Base-by-base conservation (phyloP, 495 filamentous ascomycete species). In the Aspergillus conjunctus region DNA sequence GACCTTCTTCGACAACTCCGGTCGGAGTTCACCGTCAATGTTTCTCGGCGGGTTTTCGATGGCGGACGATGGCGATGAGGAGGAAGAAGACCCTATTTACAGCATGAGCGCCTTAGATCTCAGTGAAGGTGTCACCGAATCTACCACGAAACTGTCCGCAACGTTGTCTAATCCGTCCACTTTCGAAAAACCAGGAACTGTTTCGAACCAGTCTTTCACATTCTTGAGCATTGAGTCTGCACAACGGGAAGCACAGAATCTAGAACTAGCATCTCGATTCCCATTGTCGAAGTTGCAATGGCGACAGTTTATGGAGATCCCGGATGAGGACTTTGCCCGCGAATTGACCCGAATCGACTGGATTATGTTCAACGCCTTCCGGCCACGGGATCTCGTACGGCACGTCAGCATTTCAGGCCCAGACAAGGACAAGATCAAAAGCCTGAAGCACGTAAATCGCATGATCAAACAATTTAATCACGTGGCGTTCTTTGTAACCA, bases 401-500 rank as follows among this genome's bases (percentile, higher is more conserved):
- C 89, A 97, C 72, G 91, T 96, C 61, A 92, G 86, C 66, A 77
- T 96, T 49, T 83, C 87, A 5, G 73, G 83, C 3, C 84, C 88
- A 32, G 77, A 79, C 43, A 91, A 89, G 73, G 88, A 91, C 57
- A 91, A 88, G 66, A 89, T 87, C 69, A 88, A 87, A 66, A 89
- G 86, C 69, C 78, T 97, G 63, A 83, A 87, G 59, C 89, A 95
- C 68, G 91, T 98, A 60, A 93, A 92, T 65, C 89, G 91, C 39
- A 94, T 96, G 91, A 91, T 96, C 67, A 85, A 86, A 51, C 92
- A 97, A 67, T 98, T 98, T 81, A 98, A 98, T 71, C 93, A 97
- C 67, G 78, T 98, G 59, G 93, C 95, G 3, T 88, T 86, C 62
- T 95, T 93, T 81, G 92, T 96, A 37, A 83, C 90, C 33, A 96